Percentiles rank a stretch among this genome's conserved stretches.
Evolutionary conservation across 495 filamentous ascomycete genomes (phyloP).

Genomic region (Bryoglossum gracile): DNA sequence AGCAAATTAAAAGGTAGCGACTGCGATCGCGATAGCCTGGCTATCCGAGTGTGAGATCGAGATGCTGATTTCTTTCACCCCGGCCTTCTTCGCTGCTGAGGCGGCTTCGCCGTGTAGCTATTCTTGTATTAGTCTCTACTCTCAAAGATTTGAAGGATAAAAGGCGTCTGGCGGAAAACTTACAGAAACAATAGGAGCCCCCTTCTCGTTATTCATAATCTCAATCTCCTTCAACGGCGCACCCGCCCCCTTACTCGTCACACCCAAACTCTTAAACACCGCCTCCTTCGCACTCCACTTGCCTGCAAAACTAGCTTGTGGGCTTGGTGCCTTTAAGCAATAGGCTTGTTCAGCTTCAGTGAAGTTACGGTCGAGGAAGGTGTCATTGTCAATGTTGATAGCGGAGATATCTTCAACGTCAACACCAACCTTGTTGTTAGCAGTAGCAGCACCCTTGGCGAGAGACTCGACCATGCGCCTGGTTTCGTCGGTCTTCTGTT

Average conservation of each 20-base stretch:
- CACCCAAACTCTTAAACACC: slow-evolving; percentile 94
- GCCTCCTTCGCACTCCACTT: slow-evolving; percentile 97
- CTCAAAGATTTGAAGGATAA: too few species aligned
- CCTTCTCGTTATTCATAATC: slow-evolving; percentile 70
- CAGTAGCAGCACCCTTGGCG: slow-evolving; percentile 59
- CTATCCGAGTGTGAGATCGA: slow-evolving; percentile 91
- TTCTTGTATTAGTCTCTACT: slow-evolving; percentile 17
- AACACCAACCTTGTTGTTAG: slow-evolving; percentile 79
- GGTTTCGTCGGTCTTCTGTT: slow-evolving; percentile 51
- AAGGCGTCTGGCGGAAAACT: slow-evolving; percentile 30
- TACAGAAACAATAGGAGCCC: slow-evolving; percentile 79
- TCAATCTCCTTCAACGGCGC: slow-evolving; percentile 92
- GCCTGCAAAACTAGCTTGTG: slow-evolving; percentile 82
- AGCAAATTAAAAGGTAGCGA: slow-evolving; percentile 55
- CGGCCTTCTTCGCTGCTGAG: slow-evolving; percentile 69
- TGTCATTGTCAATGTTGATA: slow-evolving; percentile 87
- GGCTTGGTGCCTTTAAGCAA: slow-evolving; percentile 68
- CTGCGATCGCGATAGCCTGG: slow-evolving; percentile 88
- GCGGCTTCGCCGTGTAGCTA: slow-evolving; percentile 82
- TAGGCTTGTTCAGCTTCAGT: slow-evolving; percentile 74
- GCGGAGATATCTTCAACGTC: slow-evolving; percentile 82
- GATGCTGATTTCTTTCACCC: slow-evolving; percentile 78
- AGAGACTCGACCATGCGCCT: slow-evolving; percentile 71
- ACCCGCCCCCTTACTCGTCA: slow-evolving; percentile 78
- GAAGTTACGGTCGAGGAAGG: slow-evolving; percentile 93